phyloP scores from a whole-genome alignment of 805 yeast genomes.

The Pichia phayaonensis region DNA sequence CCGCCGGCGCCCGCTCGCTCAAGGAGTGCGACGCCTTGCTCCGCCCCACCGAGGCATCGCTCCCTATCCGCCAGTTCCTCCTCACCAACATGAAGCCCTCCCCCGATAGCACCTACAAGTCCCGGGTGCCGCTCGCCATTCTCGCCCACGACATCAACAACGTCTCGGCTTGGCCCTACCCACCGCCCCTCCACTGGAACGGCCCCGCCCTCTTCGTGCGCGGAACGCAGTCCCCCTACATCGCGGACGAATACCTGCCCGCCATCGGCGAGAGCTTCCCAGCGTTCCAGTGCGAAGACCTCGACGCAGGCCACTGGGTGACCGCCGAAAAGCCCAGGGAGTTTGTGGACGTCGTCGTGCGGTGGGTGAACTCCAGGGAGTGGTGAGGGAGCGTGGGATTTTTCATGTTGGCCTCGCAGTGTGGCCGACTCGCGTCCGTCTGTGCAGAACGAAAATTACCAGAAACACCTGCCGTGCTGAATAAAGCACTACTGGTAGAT shows the following conservation, averaged over 20 bases:
- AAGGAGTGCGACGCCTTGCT: not conserved
- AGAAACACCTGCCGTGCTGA: not conserved
- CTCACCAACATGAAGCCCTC: slow-evolving; percentile 53
- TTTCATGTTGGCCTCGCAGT: too few relatives aligned
- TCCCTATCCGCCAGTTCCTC: slow-evolving; percentile 66
- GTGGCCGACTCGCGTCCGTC: slow-evolving; percentile 1
- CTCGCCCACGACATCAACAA: slow-evolving; percentile 57
- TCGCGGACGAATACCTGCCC: slow-evolving; percentile 74
- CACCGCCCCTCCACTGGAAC: slow-evolving; percentile 37
- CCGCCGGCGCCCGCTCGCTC: not conserved
- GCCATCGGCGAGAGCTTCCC: slow-evolving; percentile 76
- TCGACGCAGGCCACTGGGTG: slow-evolving; percentile 90
- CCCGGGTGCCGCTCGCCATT: slow-evolving; percentile 66
- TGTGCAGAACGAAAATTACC: not conserved
- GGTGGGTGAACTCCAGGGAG: slow-evolving; percentile 1
- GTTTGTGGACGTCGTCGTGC: slow-evolving; percentile 50
- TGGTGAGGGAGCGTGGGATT: not conserved
- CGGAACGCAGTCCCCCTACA: slow-evolving; percentile 68
- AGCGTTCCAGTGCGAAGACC: slow-evolving; percentile 58
- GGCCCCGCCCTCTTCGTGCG: slow-evolving; percentile 76
- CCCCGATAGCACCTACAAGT: slow-evolving; percentile 33
- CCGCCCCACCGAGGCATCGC: not conserved
- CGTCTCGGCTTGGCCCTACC: slow-evolving; percentile 68
- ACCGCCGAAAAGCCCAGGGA: slow-evolving; percentile 80
- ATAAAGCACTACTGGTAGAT: too few relatives aligned